Conservation (phyloP, 139 green algal genomes). For the Asterochloris sp. region DNA sequence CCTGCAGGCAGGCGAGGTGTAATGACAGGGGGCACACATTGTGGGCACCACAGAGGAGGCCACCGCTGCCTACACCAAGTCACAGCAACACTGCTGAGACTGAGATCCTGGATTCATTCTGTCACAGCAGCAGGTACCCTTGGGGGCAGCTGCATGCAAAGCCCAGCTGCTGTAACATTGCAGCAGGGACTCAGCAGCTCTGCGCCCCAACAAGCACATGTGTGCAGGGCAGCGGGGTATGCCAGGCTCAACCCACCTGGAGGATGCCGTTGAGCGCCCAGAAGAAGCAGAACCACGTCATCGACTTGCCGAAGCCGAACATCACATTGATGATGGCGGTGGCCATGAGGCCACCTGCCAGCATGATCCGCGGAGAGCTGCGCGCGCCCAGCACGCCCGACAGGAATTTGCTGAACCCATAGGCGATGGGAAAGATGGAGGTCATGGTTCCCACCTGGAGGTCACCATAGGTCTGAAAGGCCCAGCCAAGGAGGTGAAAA, state of each 20-base stretch:
- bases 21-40: too few species aligned
- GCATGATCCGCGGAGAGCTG: conserved; percentile 69
- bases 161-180: too few species aligned
- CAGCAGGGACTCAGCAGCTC: too few species aligned
- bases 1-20: conserved; percentile 17
- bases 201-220: too few species aligned
- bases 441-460: conserved; percentile 72
- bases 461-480: not conserved
- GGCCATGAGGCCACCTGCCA: conserved; percentile 76
- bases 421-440: conserved; percentile 86
- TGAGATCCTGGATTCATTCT: not conserved
- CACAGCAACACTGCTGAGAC: not conserved
- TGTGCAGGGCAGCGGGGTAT: too few species aligned
- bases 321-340: conserved; percentile 79
- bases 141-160: too few species aligned
- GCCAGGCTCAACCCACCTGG: conserved; percentile 40
- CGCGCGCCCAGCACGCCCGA: conserved; percentile 74
- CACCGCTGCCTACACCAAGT: too few species aligned
- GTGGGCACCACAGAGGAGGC: too few species aligned
- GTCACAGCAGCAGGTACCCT: too few species aligned
- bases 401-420: conserved; percentile 76
- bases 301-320: conserved; percentile 71
- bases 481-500: not conserved
- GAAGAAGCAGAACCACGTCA: conserved; percentile 77
- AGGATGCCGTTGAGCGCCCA: conserved; percentile 82